Evolutionary conservation across 2,329 filamentous ascomycete species (phyloP), one percentile per base, ranked within the genome.

Genomic region (Rosellinia necatrix): DNA sequence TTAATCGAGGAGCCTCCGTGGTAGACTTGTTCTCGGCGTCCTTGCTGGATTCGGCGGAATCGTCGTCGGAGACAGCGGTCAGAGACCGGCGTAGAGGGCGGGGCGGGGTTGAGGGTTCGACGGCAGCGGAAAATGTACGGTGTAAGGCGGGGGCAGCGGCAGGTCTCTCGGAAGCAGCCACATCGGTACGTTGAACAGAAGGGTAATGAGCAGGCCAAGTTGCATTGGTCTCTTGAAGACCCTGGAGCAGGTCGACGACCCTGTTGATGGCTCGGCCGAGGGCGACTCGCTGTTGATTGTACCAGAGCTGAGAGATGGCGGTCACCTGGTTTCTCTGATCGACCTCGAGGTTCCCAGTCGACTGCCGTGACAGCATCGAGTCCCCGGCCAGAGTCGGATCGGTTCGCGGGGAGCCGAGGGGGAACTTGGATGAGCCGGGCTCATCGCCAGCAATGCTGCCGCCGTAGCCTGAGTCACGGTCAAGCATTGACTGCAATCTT

Each of bases 201-300:
- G 94, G 94, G 71, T 99, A 99, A 71, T 96, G 90, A 27, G 92
- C 93, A 1, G 94, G 94, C 94, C 94, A 97, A 68, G 87, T 84
- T 12, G 88, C 78, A 69, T 99, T 99, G 82, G 91, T 94, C 60
- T 92, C 83, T 73, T 96, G 92, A 54, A 99, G 81, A 57, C 85
- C 85, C 71, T 89, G 88, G 62, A 99, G 76, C 2, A 91, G 85
- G 58, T 97, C 91, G 55, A 97, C 85, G 7, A 92, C 93, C 64
- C 87, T 85, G 68, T 87, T 90, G 70, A 99, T 97, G 12, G 92
- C 89, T 57, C 92, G 88, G 38, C 86, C 91, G n/a, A 99, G 84
- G 27, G 90, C 86, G 5, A 87, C 90, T 56, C 92, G 87, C 72
- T 97, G 96, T 68, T 91, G 86, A 73, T 97, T 97, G 76, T 96